Percentiles rank a stretch among this genome's conserved stretches.
Evolutionary conservation across 495 filamentous ascomycete species (phyloP).

Genomic region (Penicillium arizonense): DNA sequence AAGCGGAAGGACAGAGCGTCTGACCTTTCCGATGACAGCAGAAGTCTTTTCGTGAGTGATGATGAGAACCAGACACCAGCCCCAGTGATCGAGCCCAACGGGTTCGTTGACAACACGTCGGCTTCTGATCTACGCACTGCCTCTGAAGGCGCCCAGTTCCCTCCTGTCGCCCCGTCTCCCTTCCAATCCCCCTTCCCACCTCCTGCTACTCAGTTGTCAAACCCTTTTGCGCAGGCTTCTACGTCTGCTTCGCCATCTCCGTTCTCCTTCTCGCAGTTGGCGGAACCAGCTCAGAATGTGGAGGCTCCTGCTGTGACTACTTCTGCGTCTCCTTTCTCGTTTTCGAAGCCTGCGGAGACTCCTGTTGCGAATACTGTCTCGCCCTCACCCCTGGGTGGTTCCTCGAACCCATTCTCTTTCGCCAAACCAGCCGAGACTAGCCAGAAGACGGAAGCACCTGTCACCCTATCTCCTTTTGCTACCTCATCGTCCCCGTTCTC

Average conservation of each 20-base stretch:
- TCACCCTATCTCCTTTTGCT: neutral
- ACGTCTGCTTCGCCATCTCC: slow-evolving; percentile 8
- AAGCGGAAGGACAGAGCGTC: slow-evolving; percentile 10
- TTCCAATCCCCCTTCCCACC: slow-evolving; percentile 1
- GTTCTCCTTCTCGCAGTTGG: slow-evolving; percentile 13
- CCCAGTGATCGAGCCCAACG: slow-evolving; percentile 7
- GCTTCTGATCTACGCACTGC: slow-evolving; percentile 1
- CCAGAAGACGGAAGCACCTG: neutral
- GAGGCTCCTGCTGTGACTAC: slow-evolving; percentile 1
- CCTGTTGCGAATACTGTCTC: neutral
- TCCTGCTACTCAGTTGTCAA: neutral
- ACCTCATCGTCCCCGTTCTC: slow-evolving; percentile 12
- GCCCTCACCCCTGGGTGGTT: too few relatives aligned
- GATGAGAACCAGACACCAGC: slow-evolving; percentile 31
- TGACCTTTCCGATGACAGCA: slow-evolving; percentile 3
- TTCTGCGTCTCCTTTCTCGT: slow-evolving; percentile 1
- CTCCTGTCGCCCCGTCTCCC: neutral
- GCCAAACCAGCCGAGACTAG: neutral
- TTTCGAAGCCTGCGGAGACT: slow-evolving; percentile 2
- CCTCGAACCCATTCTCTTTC: neutral
- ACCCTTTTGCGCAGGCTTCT: neutral
- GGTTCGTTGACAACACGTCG: neutral
- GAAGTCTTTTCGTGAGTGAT: slow-evolving; percentile 44
- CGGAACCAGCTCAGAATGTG: slow-evolving; percentile 2
- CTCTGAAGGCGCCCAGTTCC: neutral